Percentiles rank a stretch among this genome's conserved stretches.
These are phyloP conservation scores for Podaxis carcinomalis DNA, from an alignment of 768 basidiomycete genomes.

Conservation along the genomic window DNA sequence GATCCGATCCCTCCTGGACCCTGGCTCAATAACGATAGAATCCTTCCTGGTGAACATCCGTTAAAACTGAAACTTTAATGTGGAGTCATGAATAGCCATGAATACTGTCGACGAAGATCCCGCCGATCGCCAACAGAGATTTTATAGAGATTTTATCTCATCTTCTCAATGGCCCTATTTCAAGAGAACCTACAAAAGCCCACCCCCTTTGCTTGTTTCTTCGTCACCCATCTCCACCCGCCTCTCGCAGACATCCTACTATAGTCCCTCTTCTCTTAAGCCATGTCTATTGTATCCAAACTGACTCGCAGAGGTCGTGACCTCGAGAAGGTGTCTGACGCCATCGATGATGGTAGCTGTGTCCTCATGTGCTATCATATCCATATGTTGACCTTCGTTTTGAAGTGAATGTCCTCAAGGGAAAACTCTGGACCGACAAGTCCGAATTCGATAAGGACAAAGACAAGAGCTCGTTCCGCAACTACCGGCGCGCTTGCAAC, in stretches of 20 bases:
- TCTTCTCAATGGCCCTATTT: neutral
- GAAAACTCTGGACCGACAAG: constrained; percentile 51
- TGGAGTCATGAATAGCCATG: neutral
- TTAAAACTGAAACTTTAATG: neutral
- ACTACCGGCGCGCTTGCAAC: constrained; percentile 74
- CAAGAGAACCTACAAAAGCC: constrained; percentile 3
- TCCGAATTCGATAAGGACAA: constrained; percentile 57
- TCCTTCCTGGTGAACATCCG: neutral
- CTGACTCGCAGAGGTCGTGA: constrained; percentile 24
- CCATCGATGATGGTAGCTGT: constrained; percentile 41
- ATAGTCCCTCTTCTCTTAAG: neutral
- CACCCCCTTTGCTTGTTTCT: neutral
- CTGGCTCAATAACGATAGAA: neutral
- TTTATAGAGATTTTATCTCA: neutral
- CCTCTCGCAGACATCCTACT: neutral
- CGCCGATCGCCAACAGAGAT: neutral
- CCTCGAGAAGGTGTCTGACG: constrained; percentile 43
- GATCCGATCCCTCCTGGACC: neutral
- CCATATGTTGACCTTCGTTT: neutral
- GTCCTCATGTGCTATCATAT: neutral
- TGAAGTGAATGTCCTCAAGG: constrained; percentile 68
- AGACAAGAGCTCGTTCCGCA: constrained; percentile 65
- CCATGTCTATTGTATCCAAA: constrained; percentile 22
- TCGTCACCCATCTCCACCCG: neutral
- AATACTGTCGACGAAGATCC: neutral